Conservation (phyloP, 108 stramenopile genomes). For the Fragilariopsis cylindrus region DNA sequence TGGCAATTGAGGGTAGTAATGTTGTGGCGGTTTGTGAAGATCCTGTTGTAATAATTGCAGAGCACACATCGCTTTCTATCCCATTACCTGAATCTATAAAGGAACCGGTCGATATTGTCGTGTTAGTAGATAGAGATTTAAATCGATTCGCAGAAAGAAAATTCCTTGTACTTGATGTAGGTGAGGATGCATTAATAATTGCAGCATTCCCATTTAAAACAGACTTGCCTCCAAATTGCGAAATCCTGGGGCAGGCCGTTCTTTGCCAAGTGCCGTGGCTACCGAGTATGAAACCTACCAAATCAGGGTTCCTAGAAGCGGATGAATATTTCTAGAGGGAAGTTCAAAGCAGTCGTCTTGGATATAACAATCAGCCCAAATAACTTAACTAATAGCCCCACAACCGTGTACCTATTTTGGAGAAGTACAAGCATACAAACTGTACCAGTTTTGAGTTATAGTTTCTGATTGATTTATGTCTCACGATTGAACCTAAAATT, state of each 20-base stretch:
- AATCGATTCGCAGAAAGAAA: constrained; percentile 71
- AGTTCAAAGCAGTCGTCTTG: not conserved
- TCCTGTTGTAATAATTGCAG: constrained; percentile 84
- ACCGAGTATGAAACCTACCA: constrained; percentile 81
- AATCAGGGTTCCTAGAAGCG: constrained; percentile 83
- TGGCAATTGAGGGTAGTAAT: constrained; percentile 71
- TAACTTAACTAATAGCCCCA: too few species aligned
- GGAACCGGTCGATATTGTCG: constrained; percentile 80
- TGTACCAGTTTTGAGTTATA: too few species aligned
- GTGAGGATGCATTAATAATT: constrained; percentile 51
- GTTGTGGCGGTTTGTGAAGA: constrained; percentile 67
- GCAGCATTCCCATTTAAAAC: constrained; percentile 57
- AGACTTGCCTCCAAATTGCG: constrained; percentile 57
- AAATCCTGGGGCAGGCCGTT: constrained; percentile 77
- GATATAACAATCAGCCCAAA: too few species aligned
- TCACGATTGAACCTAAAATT: too few species aligned
- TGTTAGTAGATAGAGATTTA: constrained; percentile 69
- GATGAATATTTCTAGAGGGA: constrained; percentile 76
- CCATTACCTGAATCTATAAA: constrained; percentile 53
- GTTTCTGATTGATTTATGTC: too few species aligned
- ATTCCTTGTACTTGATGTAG: constrained; percentile 70
- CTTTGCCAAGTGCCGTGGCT: constrained; percentile 87
- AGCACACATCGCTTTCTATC: constrained; percentile 65
- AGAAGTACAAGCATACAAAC: too few species aligned
- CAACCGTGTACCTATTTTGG: too few species aligned